Evolutionary conservation across 768 basidiomycete species (phyloP), one percentile per base, ranked within the genome.

Genomic region (Tylopilus balloui): DNA sequence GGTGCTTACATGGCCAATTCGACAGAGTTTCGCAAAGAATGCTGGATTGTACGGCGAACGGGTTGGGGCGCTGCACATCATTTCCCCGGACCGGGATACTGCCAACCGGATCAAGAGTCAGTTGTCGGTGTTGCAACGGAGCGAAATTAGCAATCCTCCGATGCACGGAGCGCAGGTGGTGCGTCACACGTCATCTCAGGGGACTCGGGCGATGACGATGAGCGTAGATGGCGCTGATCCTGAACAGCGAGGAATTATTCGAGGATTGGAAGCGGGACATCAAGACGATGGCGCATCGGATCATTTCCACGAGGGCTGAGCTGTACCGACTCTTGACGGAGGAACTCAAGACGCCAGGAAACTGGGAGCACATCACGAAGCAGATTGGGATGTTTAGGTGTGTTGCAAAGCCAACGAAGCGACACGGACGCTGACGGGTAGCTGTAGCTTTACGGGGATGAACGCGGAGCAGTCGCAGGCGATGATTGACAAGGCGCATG

Each of bases 371-470:
- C 70, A 95, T 99, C 61, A 73, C 86, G 59, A 80, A 82, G 45
- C 96, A 98, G 76, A 98, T 98, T 69, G 95, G 94, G 48, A 96
- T 95, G 94, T 96, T 94, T 78, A 92, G 88, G 83, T 92, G 66
- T 52, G 75, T 61, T 25, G 38, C 12, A 10, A 4, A 24, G 19
- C 15, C 28, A 41, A 32, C 20, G 34, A 42, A 11, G 32, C 12
- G 9, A 19, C 32, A 4, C 1, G 24, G 12, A 35, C 37, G 49
- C 64, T 64, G 52, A 62, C 19, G 29, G 42, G 31, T 4, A 20
- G 17, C n/a, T 17, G 55, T 65, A 91, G 90, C 68, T 94, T 88
- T 71, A 94, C 92, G 25, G 93, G 92, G 19, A 74, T 96, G 65
- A 81, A 69, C 47, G 65, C 74, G 1, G 72, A 66, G 17, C 88